Evolutionary conservation across 2,329 filamentous ascomycete species (phyloP), one percentile per base, ranked within the genome.

Genomic region (Byssoonygena ceratinophila): DNA sequence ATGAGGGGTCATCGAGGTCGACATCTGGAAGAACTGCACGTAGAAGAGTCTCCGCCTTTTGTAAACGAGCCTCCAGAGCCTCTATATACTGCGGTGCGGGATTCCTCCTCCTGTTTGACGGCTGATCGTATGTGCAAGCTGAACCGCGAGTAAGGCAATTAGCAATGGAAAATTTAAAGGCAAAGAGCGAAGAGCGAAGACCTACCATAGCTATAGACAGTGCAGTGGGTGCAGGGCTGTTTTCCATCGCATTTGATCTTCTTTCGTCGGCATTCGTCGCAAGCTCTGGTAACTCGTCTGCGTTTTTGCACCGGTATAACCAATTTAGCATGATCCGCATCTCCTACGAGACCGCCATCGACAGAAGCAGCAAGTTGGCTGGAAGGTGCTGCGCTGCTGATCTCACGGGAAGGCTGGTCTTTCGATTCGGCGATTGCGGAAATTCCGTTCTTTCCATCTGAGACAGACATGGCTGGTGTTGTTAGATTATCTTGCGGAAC

Each of bases 41-140:
- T 54, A 96, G 73, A 9, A 95, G 73, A 2, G 81, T 78, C 70
- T 95, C 88, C 27, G 88, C 87, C 57, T 88, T 87, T 62, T 90
- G 86, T 50, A 95, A 72, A 58, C 87, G 82, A 59, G 77, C 82
- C 68, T 95, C 90, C 46, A 96, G 75, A 2, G 87, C 87, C 70
- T 95, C 90, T 59, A 95, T 87, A 66, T 95, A 94, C 69, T 94
- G 88, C 16, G 90, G 89, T 23, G 87, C 87, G 20, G 90, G 89
- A 66, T 95, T 95, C 61, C 90, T 82, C 59, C 89, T 80, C 59
- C 90, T 80, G 67, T 95, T 95, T 22, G 89, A 95, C 11, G 90
- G 90, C 66, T 95, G 92, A 64, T 95, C 89, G 69, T 95, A 95
- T 25, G 89, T 94, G 68, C 90, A 96, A 66, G 94, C 89, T 95